phyloP scores from a whole-genome alignment of 2,329 filamentous ascomycete genomes.

The Arthroderma sp. region DNA sequence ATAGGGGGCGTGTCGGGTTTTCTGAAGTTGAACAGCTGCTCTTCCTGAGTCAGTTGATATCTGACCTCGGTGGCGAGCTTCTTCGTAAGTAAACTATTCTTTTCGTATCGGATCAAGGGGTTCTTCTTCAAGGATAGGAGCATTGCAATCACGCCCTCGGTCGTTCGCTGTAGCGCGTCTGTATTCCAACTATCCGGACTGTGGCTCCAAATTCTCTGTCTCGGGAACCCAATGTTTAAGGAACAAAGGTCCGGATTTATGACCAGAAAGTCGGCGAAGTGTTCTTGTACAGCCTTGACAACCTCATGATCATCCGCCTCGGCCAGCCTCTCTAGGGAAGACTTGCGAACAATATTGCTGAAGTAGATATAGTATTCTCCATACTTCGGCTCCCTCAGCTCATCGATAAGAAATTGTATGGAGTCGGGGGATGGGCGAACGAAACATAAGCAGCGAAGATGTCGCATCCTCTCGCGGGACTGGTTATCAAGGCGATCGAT shows the following conservation, averaged over 20 bases:
- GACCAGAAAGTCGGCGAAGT: constrained; percentile 91
- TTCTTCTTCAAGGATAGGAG: constrained; percentile 91
- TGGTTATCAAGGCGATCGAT: constrained; percentile 89
- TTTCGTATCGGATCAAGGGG: constrained; percentile 84
- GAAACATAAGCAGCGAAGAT: constrained; percentile 85
- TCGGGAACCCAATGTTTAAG: constrained; percentile 57
- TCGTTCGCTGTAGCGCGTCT: constrained; percentile 71
- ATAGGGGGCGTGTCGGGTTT: constrained; percentile 91
- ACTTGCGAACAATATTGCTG: constrained; percentile 96
- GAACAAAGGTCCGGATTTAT: constrained; percentile 91
- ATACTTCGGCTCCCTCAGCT: constrained; percentile 90
- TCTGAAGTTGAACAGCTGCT: constrained; percentile 91
- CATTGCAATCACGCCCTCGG: constrained; percentile 74
- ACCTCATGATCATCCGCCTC: constrained; percentile 98
- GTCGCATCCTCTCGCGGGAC: constrained; percentile 91
- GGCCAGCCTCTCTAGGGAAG: constrained; percentile 78
- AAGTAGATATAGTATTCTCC: constrained; percentile 97
- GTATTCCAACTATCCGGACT: constrained; percentile 81
- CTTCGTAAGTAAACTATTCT: constrained; percentile 76
- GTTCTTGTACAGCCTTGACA: constrained; percentile 83
- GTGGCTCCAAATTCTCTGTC: constrained; percentile 65
- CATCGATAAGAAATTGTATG: constrained; percentile 86
- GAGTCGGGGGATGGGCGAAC: constrained; percentile 84
- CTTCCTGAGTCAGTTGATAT: constrained; percentile 88
- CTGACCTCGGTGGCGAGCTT: constrained; percentile 87